These are phyloP conservation scores for Microcos paniculata DNA, from an alignment of 345 rosid species.

Conservation along the genomic window DNA sequence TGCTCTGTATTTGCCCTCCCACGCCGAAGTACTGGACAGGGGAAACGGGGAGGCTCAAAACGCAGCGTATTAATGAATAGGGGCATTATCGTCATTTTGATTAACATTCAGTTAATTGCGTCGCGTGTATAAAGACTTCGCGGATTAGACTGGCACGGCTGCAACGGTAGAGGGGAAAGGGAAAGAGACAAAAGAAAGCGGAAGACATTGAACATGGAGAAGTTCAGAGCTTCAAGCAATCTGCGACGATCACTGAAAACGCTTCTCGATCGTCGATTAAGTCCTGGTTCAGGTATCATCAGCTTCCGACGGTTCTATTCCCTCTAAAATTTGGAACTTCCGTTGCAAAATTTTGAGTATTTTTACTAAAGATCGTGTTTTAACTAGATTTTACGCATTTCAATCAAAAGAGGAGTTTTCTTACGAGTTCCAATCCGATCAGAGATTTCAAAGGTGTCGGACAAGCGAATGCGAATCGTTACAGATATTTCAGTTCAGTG, in stretches of 20 bases:
- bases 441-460: slow-evolving; percentile 15
- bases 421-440: background rate
- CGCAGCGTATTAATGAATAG: slow-evolving; percentile 29
- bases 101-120: background rate
- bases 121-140: background rate
- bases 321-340: background rate
- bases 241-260: slow-evolving; percentile 28
- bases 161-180: background rate
- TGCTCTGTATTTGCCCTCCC: slow-evolving; percentile 19
- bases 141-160: background rate
- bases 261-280: slow-evolving; percentile 28
- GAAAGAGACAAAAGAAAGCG: too few relatives aligned
- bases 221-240: slow-evolving; percentile 41
- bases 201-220: slow-evolving; percentile 38
- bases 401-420: slow-evolving; percentile 10
- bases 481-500: slow-evolving; percentile 45
- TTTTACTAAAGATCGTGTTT: background rate
- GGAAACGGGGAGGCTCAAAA: slow-evolving; percentile 18
- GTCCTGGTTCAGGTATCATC: background rate
- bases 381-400: background rate
- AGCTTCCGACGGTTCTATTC: background rate
- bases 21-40: slow-evolving; percentile 28
- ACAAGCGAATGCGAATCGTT: slow-evolving; percentile 23
- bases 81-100: slow-evolving; percentile 9
- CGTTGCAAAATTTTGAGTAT: background rate